Evolutionary conservation across 2,329 filamentous ascomycete genomes (phyloP).

Genomic region (Albifimbria verrucaria): DNA sequence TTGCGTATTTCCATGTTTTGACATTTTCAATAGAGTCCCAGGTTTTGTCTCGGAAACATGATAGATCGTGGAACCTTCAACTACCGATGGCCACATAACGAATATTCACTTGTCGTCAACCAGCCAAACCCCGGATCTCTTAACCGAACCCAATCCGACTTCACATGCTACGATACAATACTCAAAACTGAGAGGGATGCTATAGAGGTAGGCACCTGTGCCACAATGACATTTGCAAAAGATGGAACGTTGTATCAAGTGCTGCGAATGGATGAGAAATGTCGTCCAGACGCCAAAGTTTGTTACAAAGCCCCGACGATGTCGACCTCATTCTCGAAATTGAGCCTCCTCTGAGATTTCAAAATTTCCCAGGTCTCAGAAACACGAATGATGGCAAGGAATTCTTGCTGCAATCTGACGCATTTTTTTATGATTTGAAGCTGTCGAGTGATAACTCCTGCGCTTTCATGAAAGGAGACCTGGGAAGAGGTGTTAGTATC

Average conservation of each 20-base stretch:
- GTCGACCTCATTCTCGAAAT: not conserved
- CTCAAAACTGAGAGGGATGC: too few relatives aligned
- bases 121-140: not conserved
- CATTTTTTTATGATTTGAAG: too few relatives aligned
- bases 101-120: not conserved
- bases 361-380: not conserved
- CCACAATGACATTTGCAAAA: not conserved
- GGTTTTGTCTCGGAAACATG: not conserved
- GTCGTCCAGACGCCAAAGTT: not conserved
- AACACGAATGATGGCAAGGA: not conserved
- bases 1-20: not conserved
- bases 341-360: not conserved
- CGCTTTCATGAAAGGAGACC: not conserved
- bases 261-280: not conserved
- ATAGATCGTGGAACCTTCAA: not conserved
- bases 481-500: not conserved
- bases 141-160: too few relatives aligned
- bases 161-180: too few relatives aligned
- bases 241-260: not conserved
- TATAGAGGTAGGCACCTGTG: not conserved
- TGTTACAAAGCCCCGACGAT: not conserved
- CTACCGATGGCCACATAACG: not conserved
- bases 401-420: too few relatives aligned
- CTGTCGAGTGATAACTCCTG: not conserved
- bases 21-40: not conserved